Conservation (phyloP, 2,329 filamentous ascomycete species). For the Aureobasidium subglaciale region DNA sequence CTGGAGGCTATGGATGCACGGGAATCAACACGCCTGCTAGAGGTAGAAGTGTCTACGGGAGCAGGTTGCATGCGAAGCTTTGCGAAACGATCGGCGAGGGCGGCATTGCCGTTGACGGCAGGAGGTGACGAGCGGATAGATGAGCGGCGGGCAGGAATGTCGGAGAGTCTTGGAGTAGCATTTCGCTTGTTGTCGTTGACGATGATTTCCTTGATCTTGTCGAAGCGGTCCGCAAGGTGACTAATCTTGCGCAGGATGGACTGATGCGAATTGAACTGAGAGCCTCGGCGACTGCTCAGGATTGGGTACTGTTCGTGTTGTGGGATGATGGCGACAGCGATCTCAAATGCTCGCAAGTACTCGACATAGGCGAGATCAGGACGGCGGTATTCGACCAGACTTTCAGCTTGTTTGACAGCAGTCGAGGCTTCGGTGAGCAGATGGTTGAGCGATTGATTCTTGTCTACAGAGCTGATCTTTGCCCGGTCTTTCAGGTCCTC, state of each 20-base stretch:
- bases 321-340: conserved; percentile 69
- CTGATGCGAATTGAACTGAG: background rate
- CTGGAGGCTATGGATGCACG: conserved; percentile 24
- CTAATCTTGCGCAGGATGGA: conserved; percentile 28
- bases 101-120: conserved; percentile 37
- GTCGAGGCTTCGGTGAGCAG: conserved; percentile 36
- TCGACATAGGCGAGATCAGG: conserved; percentile 73
- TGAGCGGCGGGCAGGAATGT: conserved; percentile 19
- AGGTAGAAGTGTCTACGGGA: conserved; percentile 14
- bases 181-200: conserved; percentile 47
- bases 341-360: conserved; percentile 74
- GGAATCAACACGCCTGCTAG: conserved; percentile 21
- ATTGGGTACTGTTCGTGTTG: conserved; percentile 62
- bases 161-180: conserved; percentile 42
- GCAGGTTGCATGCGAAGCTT: conserved; percentile 21
- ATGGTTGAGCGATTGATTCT: conserved; percentile 22
- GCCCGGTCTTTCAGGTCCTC: conserved; percentile 37
- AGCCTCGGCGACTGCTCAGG: background rate
- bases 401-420: conserved; percentile 47
- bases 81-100: conserved; percentile 28
- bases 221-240: conserved; percentile 35
- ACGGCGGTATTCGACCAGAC: conserved; percentile 54
- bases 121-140: background rate
- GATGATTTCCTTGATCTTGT: conserved; percentile 44
- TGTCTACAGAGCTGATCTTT: conserved; percentile 27